Base-by-base conservation (phyloP, 192 early-diverging fungal species). In the Linnemannia schmuckeri region DNA sequence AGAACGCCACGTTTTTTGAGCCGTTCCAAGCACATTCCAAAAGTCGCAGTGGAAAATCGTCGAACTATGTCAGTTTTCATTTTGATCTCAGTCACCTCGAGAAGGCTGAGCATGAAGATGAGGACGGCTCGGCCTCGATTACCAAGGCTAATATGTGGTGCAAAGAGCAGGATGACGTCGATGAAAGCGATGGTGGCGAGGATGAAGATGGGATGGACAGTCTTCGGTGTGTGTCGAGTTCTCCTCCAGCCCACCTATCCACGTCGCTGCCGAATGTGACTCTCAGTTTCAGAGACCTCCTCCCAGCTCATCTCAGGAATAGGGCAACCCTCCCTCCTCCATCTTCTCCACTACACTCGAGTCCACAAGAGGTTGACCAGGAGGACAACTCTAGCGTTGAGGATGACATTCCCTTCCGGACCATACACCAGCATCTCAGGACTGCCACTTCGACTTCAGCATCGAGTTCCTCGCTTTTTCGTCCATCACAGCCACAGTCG, bases 41-140 rank as follows among this genome's bases (percentile, higher is more conserved):
- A 38, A 30, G 22, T 27, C 55, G 7, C n/a, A 9, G 55, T 27
- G 55, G 55, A 57, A 61, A 72, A 30, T 12, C 38, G 8, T 54
- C 52, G 12, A 63, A 24, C 57, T 76, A 76, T 27, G 40, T 76
- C 55, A 76, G 75, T n/a, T 76, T 76, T 35, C 75, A 76, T 41
- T 63, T 63, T 57, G 75, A 76, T 27, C 38, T 76, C 24, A 76
- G 75, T 44, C 75, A 76, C 27, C 69, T 70, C 69, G 69, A 70
- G 27, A 70, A 70, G n/a, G 22, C 22, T 20, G 69, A 70, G 12
- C 17, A 37, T 27, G 13, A 40, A 4, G 69, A 38, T 2, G 37
- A 35, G 38, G 17, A 18, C 69, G 38, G 40, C 12, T 22, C 6
- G 38, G 17, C 37, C 13, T 76, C 33, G 37, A 66, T 35, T 8